phyloP scores from a whole-genome alignment of 441 rosid species.

The Arabidopsis hybrid region DNA sequence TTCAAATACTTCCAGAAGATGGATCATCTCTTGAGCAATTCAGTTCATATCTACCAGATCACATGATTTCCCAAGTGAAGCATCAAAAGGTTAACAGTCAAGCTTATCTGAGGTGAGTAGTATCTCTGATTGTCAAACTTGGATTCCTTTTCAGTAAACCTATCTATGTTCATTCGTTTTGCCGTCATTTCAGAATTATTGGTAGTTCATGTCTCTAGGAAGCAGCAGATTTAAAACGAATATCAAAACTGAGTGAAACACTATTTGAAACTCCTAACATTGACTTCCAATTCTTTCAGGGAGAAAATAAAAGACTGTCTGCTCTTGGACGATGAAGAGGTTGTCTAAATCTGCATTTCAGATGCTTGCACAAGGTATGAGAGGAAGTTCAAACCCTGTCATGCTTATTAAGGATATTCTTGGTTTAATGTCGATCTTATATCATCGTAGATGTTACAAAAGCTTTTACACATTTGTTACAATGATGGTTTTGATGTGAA shows the following conservation, averaged over 20 bases:
- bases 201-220: not conserved
- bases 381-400: slow-evolving; percentile 1
- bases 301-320: slow-evolving; percentile 81
- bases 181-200: not conserved
- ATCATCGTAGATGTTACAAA: not conserved
- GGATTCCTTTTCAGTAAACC: not conserved
- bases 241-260: not conserved
- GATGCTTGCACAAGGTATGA: not conserved
- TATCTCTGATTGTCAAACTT: not conserved
- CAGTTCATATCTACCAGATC: slow-evolving; percentile 60
- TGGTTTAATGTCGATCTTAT: not conserved
- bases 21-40: slow-evolving; percentile 60
- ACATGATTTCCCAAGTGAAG: slow-evolving; percentile 57
- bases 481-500: slow-evolving; percentile 7
- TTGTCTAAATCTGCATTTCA: slow-evolving; percentile 47
- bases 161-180: not conserved
- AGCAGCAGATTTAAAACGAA: not conserved
- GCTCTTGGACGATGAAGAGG: slow-evolving; percentile 68
- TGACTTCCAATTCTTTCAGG: slow-evolving; percentile 48
- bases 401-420: not conserved
- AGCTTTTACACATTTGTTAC: not conserved
- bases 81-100: slow-evolving; percentile 37
- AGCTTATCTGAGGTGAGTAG: slow-evolving; percentile 65
- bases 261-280: slow-evolving; percentile 1
- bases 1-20: slow-evolving; percentile 87